A percentile compares a stretch with the other conserved stretches of the same genome.
Evolutionary conservation across 2,329 filamentous ascomycete genomes (phyloP).

Genomic region (Botrytis elliptica): DNA sequence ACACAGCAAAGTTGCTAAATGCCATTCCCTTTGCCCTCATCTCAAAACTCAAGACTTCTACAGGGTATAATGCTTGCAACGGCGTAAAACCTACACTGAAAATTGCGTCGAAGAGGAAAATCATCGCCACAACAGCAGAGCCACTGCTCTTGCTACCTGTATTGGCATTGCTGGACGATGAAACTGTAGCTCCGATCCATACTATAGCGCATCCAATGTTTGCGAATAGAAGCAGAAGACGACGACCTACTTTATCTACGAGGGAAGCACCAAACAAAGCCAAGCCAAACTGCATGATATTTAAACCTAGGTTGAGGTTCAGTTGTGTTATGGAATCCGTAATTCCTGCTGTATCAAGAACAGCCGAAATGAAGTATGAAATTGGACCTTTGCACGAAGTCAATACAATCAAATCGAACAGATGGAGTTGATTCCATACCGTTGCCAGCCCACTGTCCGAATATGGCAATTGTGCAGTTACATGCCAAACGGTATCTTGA

Average conservation of each 20-base stretch:
- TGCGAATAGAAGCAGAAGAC: constrained; percentile 52
- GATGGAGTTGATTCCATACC: constrained; percentile 19
- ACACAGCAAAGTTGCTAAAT: constrained; percentile 47
- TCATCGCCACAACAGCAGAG: constrained; percentile 49
- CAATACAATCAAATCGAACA: constrained; percentile 2
- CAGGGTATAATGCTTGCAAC: constrained; percentile 49
- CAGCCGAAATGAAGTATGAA: constrained; percentile 55
- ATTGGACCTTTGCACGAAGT: constrained; percentile 28
- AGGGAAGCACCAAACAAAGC: constrained; percentile 53
- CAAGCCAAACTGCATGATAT: constrained; percentile 53
- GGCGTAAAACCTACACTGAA: constrained; percentile 49
- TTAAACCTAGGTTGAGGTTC: constrained; percentile 53
- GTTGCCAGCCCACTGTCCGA: constrained; percentile 51
- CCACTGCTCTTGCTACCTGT: constrained; percentile 39
- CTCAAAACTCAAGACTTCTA: constrained; percentile 53
- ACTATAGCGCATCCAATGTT: constrained; percentile 48
- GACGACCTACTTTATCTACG: constrained; percentile 56
- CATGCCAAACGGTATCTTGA: constrained; percentile 50
- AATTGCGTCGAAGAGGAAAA: constrained; percentile 53
- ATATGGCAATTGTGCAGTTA: constrained; percentile 51
- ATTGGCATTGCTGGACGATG: constrained; percentile 28
- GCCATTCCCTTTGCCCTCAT: constrained; percentile 56
- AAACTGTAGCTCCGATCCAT: constrained; percentile 49
- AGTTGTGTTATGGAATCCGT: constrained; percentile 48
- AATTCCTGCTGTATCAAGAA: constrained; percentile 51